phyloP scores from a whole-genome alignment of 208 protist species.

The Acanthamoeba lenticulata region DNA sequence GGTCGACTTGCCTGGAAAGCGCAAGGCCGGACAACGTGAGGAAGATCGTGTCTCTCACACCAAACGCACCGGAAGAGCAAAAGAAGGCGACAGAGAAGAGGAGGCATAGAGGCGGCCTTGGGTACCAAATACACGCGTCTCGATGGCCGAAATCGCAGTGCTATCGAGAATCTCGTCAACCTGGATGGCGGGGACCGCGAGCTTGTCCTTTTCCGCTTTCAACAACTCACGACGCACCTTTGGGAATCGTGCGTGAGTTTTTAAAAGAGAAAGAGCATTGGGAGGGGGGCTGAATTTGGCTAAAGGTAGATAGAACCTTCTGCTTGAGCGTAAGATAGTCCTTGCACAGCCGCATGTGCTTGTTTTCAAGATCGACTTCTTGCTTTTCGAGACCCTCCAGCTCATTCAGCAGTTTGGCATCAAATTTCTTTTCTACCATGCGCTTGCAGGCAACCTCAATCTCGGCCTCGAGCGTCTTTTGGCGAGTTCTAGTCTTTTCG shows the following conservation, averaged over 20 bases:
- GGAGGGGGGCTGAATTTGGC: neutral
- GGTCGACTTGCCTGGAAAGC: neutral
- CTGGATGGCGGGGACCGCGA: neutral
- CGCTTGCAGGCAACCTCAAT: neutral
- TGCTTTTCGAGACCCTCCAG: slow-evolving; percentile 20
- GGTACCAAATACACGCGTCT: slow-evolving; percentile 50
- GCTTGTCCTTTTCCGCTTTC: slow-evolving; percentile 13
- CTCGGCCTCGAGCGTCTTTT: neutral
- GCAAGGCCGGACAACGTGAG: neutral
- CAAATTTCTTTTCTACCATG: slow-evolving; percentile 45
- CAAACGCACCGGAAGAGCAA: neutral
- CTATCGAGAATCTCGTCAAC: slow-evolving; percentile 2
- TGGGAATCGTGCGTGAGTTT: too few relatives aligned
- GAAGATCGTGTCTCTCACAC: neutral
- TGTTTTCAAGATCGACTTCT: slow-evolving; percentile 10
- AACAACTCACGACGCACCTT: neutral
- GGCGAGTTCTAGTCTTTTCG: neutral
- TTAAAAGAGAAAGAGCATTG: too few relatives aligned
- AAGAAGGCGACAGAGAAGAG: neutral
- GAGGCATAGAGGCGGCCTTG: neutral
- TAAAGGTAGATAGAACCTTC: neutral
- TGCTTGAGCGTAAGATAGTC: slow-evolving; percentile 22
- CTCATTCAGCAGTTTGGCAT: slow-evolving; percentile 2
- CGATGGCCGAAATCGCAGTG: neutral
- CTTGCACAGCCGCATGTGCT: slow-evolving; percentile 13